phyloP scores from a whole-genome alignment of 2,329 filamentous ascomycete genomes.

The Leptographium galeiforme region DNA sequence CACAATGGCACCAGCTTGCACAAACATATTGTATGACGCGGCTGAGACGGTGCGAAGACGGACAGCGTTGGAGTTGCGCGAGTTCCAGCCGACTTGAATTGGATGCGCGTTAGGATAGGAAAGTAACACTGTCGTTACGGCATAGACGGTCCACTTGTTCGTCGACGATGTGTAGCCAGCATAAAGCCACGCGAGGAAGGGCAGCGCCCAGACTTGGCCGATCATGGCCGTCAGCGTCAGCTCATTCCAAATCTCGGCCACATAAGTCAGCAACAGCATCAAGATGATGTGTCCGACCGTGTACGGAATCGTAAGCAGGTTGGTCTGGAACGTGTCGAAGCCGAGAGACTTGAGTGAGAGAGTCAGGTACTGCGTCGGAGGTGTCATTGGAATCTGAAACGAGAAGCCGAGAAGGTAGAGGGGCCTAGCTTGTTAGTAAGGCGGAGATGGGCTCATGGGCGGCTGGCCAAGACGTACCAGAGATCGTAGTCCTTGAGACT shows the following conservation, averaged over 20 bases:
- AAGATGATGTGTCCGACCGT: slow-evolving; percentile 23
- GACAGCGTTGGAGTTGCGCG: slow-evolving; percentile 47
- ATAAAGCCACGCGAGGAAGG: slow-evolving; percentile 39
- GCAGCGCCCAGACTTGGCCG: slow-evolving; percentile 45
- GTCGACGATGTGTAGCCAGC: slow-evolving; percentile 22
- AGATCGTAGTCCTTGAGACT: slow-evolving; percentile 26
- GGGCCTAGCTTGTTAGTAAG: slow-evolving; percentile 19
- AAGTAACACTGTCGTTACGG: slow-evolving; percentile 27
- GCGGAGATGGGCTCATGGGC: background rate
- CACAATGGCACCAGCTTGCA: slow-evolving; percentile 29
- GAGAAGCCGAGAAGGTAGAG: slow-evolving; percentile 39
- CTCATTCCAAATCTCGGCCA: slow-evolving; percentile 32
- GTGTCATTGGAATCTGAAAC: slow-evolving; percentile 37
- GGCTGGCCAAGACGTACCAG: slow-evolving; percentile 4
- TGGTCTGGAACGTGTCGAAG: slow-evolving; percentile 48
- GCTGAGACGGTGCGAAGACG: slow-evolving; percentile 48
- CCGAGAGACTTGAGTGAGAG: slow-evolving; percentile 42
- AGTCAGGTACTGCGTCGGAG: slow-evolving; percentile 42
- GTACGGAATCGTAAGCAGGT: slow-evolving; percentile 48
- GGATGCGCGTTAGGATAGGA: slow-evolving; percentile 29
- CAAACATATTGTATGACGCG: slow-evolving; percentile 47
- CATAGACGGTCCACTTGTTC: slow-evolving; percentile 28
- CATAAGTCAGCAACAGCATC: slow-evolving; percentile 23
- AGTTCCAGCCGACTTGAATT: slow-evolving; percentile 34
- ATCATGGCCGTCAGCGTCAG: slow-evolving; percentile 34